These are phyloP conservation scores for Alternaria atra DNA, from an alignment of 2,329 filamentous ascomycete species.

Conservation along the genomic window DNA sequence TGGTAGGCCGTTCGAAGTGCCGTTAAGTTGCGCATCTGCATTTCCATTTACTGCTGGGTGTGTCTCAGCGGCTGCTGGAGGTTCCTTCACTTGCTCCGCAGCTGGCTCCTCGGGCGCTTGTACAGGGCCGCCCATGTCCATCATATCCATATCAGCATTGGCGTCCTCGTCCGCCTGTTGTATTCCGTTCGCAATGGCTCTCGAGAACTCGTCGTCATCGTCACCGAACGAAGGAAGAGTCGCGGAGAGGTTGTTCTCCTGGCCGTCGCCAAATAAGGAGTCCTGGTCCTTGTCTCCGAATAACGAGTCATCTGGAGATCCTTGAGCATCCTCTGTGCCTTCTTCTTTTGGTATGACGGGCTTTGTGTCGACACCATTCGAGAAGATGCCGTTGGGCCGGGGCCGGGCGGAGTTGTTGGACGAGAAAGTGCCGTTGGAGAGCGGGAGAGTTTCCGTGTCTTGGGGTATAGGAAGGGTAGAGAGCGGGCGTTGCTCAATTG, in stretches of 20 bases:
- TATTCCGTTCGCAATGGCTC: constrained; percentile 69
- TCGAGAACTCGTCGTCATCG: constrained; percentile 84
- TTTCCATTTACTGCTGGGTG: constrained; percentile 32
- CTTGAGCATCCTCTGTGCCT: constrained; percentile 65
- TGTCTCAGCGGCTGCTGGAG: constrained; percentile 22
- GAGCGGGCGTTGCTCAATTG: constrained; percentile 83
- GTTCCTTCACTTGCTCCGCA: constrained; percentile 31
- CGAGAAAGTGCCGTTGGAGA: constrained; percentile 73
- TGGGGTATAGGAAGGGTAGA: constrained; percentile 78
- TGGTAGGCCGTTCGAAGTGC: constrained; percentile 59
- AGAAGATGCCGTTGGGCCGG: constrained; percentile 63
- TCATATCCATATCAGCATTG: constrained; percentile 55
- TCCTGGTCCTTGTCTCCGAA: constrained; percentile 79
- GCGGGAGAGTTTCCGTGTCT: constrained; percentile 66
- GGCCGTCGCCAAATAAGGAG: constrained; percentile 86
- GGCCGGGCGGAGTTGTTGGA: constrained; percentile 75
- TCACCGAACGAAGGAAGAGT: constrained; percentile 69
- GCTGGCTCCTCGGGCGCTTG: constrained; percentile 47
- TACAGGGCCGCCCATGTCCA: constrained; percentile 55
- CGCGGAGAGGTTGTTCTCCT: constrained; percentile 47
- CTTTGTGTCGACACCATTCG: constrained; percentile 50
- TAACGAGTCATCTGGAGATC: constrained; percentile 78
- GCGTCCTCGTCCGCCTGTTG: constrained; percentile 56
- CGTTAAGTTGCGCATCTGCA: constrained; percentile 25
- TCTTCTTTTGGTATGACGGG: constrained; percentile 36